Conservation (phyloP, 768 basidiomycete genomes). For the Strobilomyces dryophilus region DNA sequence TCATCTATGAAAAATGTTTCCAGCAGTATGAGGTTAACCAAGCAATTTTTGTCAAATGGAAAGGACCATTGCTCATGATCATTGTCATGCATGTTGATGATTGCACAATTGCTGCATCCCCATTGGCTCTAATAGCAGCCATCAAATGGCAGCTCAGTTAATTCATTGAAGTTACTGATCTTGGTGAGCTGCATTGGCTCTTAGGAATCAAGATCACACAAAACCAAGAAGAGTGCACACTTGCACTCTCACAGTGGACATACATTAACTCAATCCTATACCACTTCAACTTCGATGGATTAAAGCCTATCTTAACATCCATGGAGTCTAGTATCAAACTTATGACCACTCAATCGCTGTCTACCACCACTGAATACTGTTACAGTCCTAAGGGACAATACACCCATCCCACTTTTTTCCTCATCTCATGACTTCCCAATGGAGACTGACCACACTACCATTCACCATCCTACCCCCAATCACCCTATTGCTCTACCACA, state of each 20-base stretch:
- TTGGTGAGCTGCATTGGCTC: too few relatives aligned
- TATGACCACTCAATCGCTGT: neutral
- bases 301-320: neutral
- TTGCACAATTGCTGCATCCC: neutral
- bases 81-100: neutral
- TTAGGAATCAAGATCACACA: slow-evolving; percentile 2
- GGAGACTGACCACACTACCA: too few relatives aligned
- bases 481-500: too few relatives aligned
- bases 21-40: neutral
- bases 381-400: too few relatives aligned
- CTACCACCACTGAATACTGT: slow-evolving; percentile 15
- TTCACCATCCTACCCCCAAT: too few relatives aligned
- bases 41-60: neutral
- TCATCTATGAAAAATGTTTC: neutral
- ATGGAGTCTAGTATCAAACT: neutral
- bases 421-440: too few relatives aligned
- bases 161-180: too few relatives aligned
- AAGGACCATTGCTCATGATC: neutral
- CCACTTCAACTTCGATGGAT: slow-evolving; percentile 22
- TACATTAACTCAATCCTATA: slow-evolving; percentile 32
- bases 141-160: neutral
- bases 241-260: neutral
- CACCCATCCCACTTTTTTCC: too few relatives aligned
- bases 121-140: neutral
- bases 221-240: neutral